Conservation (phyloP, 164 flowering plant species). For the Taxillus chinensis region DNA sequence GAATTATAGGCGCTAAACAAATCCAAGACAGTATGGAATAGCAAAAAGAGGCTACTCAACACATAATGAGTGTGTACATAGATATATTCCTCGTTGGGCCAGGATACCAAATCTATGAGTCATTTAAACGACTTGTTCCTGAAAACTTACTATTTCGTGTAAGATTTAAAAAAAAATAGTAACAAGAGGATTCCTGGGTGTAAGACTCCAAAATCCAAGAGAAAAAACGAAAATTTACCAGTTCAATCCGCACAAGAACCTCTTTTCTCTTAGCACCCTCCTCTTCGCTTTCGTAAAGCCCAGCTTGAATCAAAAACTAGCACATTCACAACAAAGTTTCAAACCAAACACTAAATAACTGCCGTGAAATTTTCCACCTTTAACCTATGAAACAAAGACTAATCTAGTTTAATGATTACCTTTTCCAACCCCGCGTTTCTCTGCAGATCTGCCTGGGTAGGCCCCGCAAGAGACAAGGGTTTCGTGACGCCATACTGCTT, state of each 20-base stretch:
- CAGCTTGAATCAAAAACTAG: conserved; percentile 56
- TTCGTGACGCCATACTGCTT: conserved; percentile 61
- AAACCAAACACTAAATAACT: neutral
- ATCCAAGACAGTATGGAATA: too few relatives aligned
- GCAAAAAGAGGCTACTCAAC: too few relatives aligned
- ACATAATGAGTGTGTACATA: too few relatives aligned
- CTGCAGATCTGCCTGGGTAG: conserved; percentile 48
- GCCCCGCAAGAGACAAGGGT: conserved; percentile 71
- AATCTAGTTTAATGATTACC: conserved; percentile 17
- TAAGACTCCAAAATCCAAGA: too few relatives aligned
- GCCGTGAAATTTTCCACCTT: too few relatives aligned
- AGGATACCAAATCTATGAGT: too few relatives aligned
- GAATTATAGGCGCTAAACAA: too few relatives aligned
- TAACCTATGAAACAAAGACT: neutral
- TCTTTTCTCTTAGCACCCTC: conserved; percentile 57
- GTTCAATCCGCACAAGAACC: conserved; percentile 56
- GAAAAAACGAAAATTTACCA: conserved; percentile 25
- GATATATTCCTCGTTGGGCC: too few relatives aligned
- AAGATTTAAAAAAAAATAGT: too few relatives aligned
- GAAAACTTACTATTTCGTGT: too few relatives aligned
- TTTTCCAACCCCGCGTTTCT: conserved; percentile 59
- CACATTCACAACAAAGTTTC: neutral
- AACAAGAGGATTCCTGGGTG: too few relatives aligned
- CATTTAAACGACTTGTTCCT: too few relatives aligned
- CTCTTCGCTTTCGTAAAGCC: conserved; percentile 60